phyloP scores from a whole-genome alignment of 176 grass and related monocot genomes.

The sorghum (Sorghum bicolor) region Sorghum_bicolor_NCBIv3 NC_012878.2:6796001-6796500 shows the following conservation, averaged over 20 bases:
- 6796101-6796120: neutral
- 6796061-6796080: neutral
- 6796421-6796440: neutral
- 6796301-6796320: neutral
- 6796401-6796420: neutral
- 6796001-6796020: neutral
- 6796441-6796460: neutral
- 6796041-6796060: neutral
- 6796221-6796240: neutral
- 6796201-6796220: neutral
- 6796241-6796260: neutral
- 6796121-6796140: neutral
- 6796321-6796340: neutral
- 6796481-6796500: slow-evolving; percentile 49
- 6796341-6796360: neutral
- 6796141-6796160: neutral
- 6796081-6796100: neutral
- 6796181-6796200: neutral
- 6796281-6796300: neutral
- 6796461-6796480: neutral
- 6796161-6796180: neutral
- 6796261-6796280: neutral
- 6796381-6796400: neutral
- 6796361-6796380: no score
- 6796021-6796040: neutral